Percentiles rank a stretch among this genome's conserved stretches.
phyloP scores from a whole-genome alignment of 306 rosid species.

The Vigna hirtella region DNA sequence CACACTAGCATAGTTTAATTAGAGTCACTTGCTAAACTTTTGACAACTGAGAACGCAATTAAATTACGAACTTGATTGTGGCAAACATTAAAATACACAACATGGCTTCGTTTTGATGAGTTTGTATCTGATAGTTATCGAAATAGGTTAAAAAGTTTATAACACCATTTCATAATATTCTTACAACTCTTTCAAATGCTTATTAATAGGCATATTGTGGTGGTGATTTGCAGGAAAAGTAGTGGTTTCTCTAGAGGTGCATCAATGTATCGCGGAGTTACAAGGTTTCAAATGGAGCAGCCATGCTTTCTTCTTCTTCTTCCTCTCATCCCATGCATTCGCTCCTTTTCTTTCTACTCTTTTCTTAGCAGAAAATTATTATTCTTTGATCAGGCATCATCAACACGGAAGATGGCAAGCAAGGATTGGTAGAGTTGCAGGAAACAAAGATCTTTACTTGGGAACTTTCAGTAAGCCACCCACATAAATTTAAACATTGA shows the following conservation, averaged over 20 bases:
- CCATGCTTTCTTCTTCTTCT: conserved; percentile 25
- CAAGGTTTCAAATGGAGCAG: conserved; percentile 63
- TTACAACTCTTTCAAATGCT: not conserved
- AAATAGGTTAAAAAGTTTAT: not conserved
- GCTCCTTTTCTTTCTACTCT: not conserved
- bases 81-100: not conserved
- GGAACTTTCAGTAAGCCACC: conserved; percentile 92
- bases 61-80: not conserved
- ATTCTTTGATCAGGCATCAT: conserved; percentile 73
- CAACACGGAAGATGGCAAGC: conserved; percentile 99
- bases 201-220: not conserved
- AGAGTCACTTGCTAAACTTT: not conserved
- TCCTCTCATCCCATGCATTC: not conserved
- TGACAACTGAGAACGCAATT: not conserved
- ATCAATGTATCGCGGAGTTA: conserved; percentile 99
- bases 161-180: not conserved
- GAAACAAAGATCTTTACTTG: conserved; percentile 96
- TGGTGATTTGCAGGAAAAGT: conserved; percentile 75
- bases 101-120: not conserved
- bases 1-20: not conserved
- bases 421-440: conserved; percentile 97
- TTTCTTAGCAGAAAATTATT: not conserved
- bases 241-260: conserved; percentile 99
- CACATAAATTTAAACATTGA: not conserved
- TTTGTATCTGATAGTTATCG: not conserved